These are phyloP conservation scores for Cubamyces sp. DNA, from an alignment of 768 basidiomycete genomes.

Conservation along the genomic window DNA sequence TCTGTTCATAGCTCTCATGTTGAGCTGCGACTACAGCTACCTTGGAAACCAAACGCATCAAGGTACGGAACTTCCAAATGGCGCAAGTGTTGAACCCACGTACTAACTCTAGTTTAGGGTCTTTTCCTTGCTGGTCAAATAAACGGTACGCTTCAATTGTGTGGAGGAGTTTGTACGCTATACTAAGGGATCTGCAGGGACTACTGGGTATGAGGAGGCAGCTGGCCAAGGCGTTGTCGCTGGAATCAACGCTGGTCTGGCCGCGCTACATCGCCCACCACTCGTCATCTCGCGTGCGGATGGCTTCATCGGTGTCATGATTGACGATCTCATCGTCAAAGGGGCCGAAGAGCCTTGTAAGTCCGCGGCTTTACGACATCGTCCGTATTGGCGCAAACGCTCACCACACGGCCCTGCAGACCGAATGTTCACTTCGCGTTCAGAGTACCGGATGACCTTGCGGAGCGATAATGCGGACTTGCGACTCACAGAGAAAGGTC, in stretches of 20 bases:
- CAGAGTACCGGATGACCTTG: constrained; percentile 88
- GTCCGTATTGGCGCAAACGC: not conserved
- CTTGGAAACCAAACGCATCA: constrained; percentile 83
- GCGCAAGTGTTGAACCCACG: not conserved
- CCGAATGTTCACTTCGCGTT: constrained; percentile 92
- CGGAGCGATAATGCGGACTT: constrained; percentile 89
- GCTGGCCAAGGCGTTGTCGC: constrained; percentile 90
- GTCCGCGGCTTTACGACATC: constrained; percentile 30
- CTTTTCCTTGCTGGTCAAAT: constrained; percentile 91
- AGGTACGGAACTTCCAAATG: constrained; percentile 42
- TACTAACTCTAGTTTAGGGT: constrained; percentile 48
- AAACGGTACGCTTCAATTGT: constrained; percentile 53
- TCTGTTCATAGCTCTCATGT: not conserved
- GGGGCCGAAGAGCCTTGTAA: constrained; percentile 91
- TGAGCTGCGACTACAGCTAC: constrained; percentile 51
- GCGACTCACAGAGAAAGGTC: constrained; percentile 78
- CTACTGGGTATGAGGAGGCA: constrained; percentile 94
- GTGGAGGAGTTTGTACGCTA: no score
- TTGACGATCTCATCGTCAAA: constrained; percentile 87
- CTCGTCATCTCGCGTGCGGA: constrained; percentile 81
- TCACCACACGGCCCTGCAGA: constrained; percentile 46
- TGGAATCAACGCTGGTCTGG: constrained; percentile 84
- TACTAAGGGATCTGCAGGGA: constrained; percentile 52
- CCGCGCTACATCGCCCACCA: constrained; percentile 57
- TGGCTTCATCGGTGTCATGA: constrained; percentile 87